These are phyloP conservation scores for Panus rudis DNA, from an alignment of 768 basidiomycete genomes.

Conservation along the genomic window DNA sequence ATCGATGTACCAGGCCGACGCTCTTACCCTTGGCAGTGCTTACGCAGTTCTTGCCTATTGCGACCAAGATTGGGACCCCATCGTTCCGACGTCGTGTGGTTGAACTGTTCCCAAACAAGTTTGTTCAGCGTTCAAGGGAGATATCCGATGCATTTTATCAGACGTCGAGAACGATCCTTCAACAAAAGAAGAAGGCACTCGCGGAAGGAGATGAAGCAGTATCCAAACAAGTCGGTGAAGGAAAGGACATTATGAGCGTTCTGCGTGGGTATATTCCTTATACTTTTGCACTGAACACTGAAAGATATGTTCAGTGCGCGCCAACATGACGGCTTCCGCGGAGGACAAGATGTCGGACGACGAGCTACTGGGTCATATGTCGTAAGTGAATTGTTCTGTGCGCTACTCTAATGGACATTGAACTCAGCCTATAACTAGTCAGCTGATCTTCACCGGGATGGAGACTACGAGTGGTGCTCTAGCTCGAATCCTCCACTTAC, in stretches of 20 bases:
- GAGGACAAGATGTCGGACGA: constrained; percentile 10
- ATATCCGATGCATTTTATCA: constrained; percentile 5
- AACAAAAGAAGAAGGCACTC: constrained; percentile 6
- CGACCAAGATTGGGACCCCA: not conserved
- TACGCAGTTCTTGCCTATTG: constrained; percentile 1
- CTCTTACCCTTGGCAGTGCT: not conserved
- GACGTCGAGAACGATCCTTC: constrained; percentile 4
- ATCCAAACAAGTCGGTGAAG: constrained; percentile 6
- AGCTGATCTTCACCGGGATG: constrained; percentile 34
- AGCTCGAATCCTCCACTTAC: constrained; percentile 28
- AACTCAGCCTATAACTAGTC: constrained; percentile 12
- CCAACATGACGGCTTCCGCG: not conserved
- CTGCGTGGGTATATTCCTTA: constrained; percentile 1
- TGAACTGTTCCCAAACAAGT: constrained; percentile 2
- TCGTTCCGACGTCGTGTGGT: constrained; percentile 1
- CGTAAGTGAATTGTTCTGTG: constrained; percentile 13
- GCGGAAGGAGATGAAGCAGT: constrained; percentile 9
- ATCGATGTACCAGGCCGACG: not conserved
- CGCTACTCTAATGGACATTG: not conserved
- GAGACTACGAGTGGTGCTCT: constrained; percentile 40
- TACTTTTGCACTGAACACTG: not conserved
- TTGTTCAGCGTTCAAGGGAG: not conserved
- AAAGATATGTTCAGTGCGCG: constrained; percentile 1
- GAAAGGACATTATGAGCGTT: constrained; percentile 14
- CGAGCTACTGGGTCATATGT: constrained; percentile 35